phyloP scores from a whole-genome alignment of 768 basidiomycete genomes.

The Exsudoporus frostii region DNA sequence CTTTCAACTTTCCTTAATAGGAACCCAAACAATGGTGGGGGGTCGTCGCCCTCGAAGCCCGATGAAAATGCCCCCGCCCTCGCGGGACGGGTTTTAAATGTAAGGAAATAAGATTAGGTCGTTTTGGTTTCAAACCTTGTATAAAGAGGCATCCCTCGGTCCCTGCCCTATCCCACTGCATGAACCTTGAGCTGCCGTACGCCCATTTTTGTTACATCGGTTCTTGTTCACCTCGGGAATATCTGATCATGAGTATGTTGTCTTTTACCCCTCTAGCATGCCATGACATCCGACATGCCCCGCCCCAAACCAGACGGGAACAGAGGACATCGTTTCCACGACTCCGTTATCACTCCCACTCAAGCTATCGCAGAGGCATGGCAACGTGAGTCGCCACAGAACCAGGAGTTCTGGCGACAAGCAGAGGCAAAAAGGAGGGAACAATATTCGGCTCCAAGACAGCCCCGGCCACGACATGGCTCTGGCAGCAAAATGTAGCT shows the following conservation, averaged over 20 bases:
- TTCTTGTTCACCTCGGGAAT: conserved; percentile 16
- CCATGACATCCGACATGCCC: conserved; percentile 36
- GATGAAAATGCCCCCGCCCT: conserved; percentile 17
- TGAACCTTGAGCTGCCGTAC: conserved; percentile 38
- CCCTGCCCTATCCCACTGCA: conserved; percentile 30
- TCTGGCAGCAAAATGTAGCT: conserved; percentile 54
- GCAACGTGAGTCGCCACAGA: conserved; percentile 59
- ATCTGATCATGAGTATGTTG: conserved; percentile 33
- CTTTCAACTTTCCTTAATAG: conserved; percentile 33
- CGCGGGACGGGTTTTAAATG: conserved; percentile 27
- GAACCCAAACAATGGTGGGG: conserved; percentile 34
- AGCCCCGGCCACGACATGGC: conserved; percentile 33
- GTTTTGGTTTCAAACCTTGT: conserved; percentile 33
- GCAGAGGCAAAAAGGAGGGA: conserved; percentile 46
- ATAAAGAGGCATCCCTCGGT: conserved; percentile 33
- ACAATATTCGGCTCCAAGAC: conserved; percentile 41
- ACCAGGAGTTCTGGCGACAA: conserved; percentile 57
- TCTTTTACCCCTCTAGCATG: conserved; percentile 27
- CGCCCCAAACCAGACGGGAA: conserved; percentile 34
- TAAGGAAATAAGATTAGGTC: conserved; percentile 30
- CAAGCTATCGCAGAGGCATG: conserved; percentile 69
- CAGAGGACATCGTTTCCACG: conserved; percentile 27
- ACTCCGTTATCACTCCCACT: conserved; percentile 43
- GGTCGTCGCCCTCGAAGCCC: conserved; percentile 20
- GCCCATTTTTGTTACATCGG: conserved; percentile 33